phyloP scores from a whole-genome alignment of 2,329 filamentous ascomycete species.

The Bipolaris zeicola region DNA sequence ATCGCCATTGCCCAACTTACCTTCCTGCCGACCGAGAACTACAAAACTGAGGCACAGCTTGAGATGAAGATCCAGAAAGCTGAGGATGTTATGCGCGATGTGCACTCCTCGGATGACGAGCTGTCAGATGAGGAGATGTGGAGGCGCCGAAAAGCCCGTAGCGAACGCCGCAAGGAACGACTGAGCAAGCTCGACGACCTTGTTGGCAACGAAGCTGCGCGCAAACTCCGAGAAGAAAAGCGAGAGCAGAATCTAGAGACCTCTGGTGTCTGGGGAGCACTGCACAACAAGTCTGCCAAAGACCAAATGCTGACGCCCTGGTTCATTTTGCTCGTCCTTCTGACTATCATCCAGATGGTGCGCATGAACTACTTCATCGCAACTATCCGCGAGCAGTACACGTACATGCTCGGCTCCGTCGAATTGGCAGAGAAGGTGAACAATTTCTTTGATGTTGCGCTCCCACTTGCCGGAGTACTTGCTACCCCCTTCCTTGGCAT shows the following conservation, averaged over 20 bases:
- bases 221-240: constrained; percentile 63
- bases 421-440: constrained; percentile 71
- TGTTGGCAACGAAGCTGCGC: constrained; percentile 67
- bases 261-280: constrained; percentile 81
- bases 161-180: constrained; percentile 59
- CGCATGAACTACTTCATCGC: constrained; percentile 91
- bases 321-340: constrained; percentile 82
- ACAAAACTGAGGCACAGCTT: constrained; percentile 66
- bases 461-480: constrained; percentile 78
- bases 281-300: constrained; percentile 73
- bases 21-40: constrained; percentile 75
- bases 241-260: constrained; percentile 71
- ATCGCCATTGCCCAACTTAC: constrained; percentile 71
- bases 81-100: constrained; percentile 45
- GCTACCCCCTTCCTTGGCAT: constrained; percentile 83
- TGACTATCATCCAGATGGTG: constrained; percentile 67
- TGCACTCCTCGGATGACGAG: constrained; percentile 61
- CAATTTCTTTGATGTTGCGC: constrained; percentile 80
- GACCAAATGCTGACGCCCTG: constrained; percentile 79
- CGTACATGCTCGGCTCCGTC: constrained; percentile 69
- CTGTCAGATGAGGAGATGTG: constrained; percentile 57
- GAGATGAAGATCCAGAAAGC: constrained; percentile 45
- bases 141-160: constrained; percentile 45
- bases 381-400: constrained; percentile 81
- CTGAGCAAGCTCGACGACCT: constrained; percentile 73